Base-by-base conservation (phyloP, 257 asterid species). In the Solanum etuberosum region DNA sequence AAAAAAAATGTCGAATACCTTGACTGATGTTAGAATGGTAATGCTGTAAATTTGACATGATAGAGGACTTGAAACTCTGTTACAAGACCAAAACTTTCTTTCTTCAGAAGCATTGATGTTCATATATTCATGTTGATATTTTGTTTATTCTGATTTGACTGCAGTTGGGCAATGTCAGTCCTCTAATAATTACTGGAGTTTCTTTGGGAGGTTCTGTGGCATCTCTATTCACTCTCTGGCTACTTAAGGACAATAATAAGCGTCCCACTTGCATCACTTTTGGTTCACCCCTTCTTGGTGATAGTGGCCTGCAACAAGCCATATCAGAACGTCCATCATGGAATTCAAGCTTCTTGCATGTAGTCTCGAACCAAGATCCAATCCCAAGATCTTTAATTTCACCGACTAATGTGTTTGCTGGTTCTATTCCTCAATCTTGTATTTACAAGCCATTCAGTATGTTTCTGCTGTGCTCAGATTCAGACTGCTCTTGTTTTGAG, bases 221-320 rank as follows among this genome's bases (percentile, higher is more conserved):
- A 86, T 90, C 89, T 59, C 90, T 90, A 2, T 90, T 90, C 86
- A 86, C 91, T 77, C 87, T 90, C 65, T 90, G 91, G 90, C 78
- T 90, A 61, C 91, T 90, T 63, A 57, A 84, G 46, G 83, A 87
- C 72, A 83, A 59, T 40, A 67, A 61, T 29, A 88, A 65, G 70
- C 88, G 37, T 14, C 91, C 90, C 6, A 87, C 88, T 76, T 90
- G 91, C 84, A 88, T 90, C 91, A 87, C 91, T 32, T 90, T 90
- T 32, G 90, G 90, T 43, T 88, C 91, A 11, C 90, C 89, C 42
- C 83, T 90, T 25, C 80, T 90, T 61, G 91, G 91, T 32, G 90
- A 90, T 74, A 40, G 70, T 23, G 51, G 84, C 81, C 83, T 90
- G 81, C 91, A 86, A 70, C 59, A 27, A 61, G 90, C 91, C 59